phyloP scores from a whole-genome alignment of 108 stramenopile species.

The Aureococcus anophagefferens region DNA sequence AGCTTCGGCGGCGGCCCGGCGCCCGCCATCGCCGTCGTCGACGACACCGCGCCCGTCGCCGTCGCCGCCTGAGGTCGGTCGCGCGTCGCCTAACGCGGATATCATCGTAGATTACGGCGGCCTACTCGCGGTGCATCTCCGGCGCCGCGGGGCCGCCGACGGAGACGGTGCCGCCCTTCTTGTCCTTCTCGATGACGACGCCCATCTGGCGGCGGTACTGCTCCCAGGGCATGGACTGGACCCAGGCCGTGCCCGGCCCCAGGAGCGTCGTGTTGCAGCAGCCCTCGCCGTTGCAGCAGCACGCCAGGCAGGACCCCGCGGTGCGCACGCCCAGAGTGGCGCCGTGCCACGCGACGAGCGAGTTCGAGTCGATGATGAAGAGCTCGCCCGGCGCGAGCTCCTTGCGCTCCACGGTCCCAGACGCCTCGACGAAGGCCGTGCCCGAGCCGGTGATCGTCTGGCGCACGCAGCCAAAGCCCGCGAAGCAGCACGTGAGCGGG shows the following conservation, averaged over 20 bases:
- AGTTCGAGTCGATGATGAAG: background rate
- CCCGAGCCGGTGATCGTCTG: background rate
- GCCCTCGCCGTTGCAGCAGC: conserved; percentile 1
- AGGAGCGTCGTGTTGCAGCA: background rate
- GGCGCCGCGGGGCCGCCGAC: background rate
- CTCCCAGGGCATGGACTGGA: background rate
- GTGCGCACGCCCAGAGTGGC: background rate
- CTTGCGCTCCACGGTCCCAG: background rate
- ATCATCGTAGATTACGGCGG: no score
- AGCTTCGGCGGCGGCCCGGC: no score
- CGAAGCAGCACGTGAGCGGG: background rate
- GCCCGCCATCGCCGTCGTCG: no score
- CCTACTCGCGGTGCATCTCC: background rate
- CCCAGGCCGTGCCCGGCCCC: background rate
- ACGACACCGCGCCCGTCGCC: no score
- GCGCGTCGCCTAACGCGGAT: no score
- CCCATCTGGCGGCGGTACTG: background rate
- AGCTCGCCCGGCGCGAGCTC: background rate
- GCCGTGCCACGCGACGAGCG: background rate
- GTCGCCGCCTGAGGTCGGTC: no score
- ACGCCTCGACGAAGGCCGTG: background rate
- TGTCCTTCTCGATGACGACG: background rate
- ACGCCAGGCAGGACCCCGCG: background rate
- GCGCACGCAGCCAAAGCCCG: background rate
- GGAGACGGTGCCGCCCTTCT: background rate